Evolutionary conservation across 257 asterid genomes (phyloP).

Genomic region (Thymus mandschuricus): DNA sequence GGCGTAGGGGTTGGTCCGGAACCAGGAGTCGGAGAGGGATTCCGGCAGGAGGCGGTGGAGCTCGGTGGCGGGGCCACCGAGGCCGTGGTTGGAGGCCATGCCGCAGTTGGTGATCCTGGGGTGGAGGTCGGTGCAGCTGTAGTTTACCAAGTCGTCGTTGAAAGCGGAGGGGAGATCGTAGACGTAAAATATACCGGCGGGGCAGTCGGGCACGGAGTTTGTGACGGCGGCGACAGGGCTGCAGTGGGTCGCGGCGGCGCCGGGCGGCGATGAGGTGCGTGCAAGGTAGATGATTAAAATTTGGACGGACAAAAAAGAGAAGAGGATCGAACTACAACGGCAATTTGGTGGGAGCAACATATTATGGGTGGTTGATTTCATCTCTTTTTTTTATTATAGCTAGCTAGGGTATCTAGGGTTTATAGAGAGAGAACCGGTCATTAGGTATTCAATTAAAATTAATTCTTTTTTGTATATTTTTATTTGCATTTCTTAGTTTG

Average conservation of each 20-base stretch:
- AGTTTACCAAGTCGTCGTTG: constrained; percentile 31
- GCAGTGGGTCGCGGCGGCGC: neutral
- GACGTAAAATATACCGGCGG: constrained; percentile 46
- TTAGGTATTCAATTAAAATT: too few species aligned
- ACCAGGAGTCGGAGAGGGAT: constrained; percentile 47
- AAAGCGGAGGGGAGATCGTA: constrained; percentile 29
- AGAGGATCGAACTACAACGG: too few species aligned
- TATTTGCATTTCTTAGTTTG: too few species aligned
- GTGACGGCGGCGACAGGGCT: too few species aligned
- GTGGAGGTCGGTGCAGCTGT: constrained; percentile 39
- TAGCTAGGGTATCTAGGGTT: too few species aligned
- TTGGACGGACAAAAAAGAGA: constrained; percentile 35
- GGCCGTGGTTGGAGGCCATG: constrained; percentile 44
- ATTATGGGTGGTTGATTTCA: constrained; percentile 6
- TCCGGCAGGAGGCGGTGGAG: constrained; percentile 39
- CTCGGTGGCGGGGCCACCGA: constrained; percentile 46
- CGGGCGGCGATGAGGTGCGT: neutral
- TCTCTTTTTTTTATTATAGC: neutral
- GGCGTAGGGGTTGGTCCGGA: constrained; percentile 52
- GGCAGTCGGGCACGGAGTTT: constrained; percentile 25
- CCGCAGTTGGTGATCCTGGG: constrained; percentile 45
- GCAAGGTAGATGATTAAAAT: constrained; percentile 31
- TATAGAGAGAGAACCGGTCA: too few species aligned
- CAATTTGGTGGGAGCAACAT: too few species aligned
- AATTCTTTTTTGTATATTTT: too few species aligned